Conservation (phyloP, 2,329 filamentous ascomycete species). For the Beauveria medogensis region DNA sequence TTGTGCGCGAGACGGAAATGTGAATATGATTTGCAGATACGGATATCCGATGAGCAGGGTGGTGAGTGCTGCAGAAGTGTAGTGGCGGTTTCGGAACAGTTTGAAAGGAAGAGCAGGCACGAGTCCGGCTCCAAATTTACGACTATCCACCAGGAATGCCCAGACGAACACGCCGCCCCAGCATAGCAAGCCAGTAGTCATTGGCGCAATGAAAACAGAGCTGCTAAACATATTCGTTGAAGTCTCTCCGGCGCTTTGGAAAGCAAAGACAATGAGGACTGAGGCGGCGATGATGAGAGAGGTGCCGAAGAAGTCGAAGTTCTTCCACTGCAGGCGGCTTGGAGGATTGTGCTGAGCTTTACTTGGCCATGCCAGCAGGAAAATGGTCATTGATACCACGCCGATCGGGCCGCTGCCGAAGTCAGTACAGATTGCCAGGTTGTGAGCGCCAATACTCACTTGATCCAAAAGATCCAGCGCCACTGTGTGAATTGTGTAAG, state of each 20-base stretch:
- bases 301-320: conserved; percentile 46
- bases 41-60: conserved; percentile 43
- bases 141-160: conserved; percentile 17
- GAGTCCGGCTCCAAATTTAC: conserved; percentile 15
- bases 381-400: conserved; percentile 35
- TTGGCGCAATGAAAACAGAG: conserved; percentile 24
- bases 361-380: conserved; percentile 43
- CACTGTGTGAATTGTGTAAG: conserved; percentile 41
- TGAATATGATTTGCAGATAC: conserved; percentile 40
- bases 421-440: conserved; percentile 12
- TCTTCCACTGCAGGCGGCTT: conserved; percentile 35
- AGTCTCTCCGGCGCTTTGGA: conserved; percentile 40
- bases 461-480: conserved; percentile 54
- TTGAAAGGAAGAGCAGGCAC: conserved; percentile 38
- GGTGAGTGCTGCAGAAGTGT: conserved; percentile 33
- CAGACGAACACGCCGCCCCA: conserved; percentile 23
- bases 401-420: conserved; percentile 41
- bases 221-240: conserved; percentile 34
- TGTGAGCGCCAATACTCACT: conserved; percentile 31
- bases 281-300: conserved; percentile 45
- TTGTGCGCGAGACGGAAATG: conserved; percentile 42
- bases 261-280: conserved; percentile 48
- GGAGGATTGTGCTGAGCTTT: conserved; percentile 29
- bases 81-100: conserved; percentile 40
- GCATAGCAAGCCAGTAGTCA: conserved; percentile 21